phyloP scores from a whole-genome alignment of 768 basidiomycete genomes.

The Auricularia sp. region DNA sequence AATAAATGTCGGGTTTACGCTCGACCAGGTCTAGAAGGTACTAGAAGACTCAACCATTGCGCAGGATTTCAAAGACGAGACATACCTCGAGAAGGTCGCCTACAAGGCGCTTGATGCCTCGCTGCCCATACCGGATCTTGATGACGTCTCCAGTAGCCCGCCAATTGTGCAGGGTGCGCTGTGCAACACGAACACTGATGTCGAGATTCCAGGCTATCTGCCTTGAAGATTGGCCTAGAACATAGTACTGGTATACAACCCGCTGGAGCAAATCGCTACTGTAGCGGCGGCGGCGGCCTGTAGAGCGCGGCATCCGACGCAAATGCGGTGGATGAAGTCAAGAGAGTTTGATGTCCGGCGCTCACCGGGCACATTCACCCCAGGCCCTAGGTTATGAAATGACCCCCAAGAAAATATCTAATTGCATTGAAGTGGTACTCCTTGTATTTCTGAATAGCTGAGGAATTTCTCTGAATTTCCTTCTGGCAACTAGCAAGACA shows the following conservation, averaged over 20 bases:
- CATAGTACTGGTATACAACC: background rate
- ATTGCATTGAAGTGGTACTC: too few relatives aligned
- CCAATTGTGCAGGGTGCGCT: background rate
- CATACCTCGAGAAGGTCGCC: background rate
- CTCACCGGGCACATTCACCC: too few relatives aligned
- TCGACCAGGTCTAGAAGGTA: constrained; percentile 15
- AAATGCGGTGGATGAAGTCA: too few relatives aligned
- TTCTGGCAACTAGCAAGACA: too few relatives aligned
- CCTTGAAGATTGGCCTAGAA: background rate
- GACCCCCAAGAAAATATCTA: too few relatives aligned
- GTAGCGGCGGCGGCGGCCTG: background rate
- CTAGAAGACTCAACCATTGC: background rate
- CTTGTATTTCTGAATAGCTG: too few relatives aligned
- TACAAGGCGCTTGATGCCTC: background rate
- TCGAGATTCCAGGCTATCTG: background rate
- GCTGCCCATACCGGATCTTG: background rate
- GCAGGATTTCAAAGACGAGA: background rate
- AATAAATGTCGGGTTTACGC: constrained; percentile 15
- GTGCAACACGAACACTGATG: background rate
- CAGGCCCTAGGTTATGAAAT: too few relatives aligned
- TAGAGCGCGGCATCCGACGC: too few relatives aligned
- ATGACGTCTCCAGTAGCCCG: background rate
- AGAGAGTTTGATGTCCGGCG: too few relatives aligned
- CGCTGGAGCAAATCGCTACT: background rate
- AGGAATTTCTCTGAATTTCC: too few relatives aligned